A percentile compares a stretch with the other conserved stretches of the same genome.
Evolutionary conservation across 306 rosid genomes (phyloP).

Genomic region (Macrotyloma uniflorum): DNA sequence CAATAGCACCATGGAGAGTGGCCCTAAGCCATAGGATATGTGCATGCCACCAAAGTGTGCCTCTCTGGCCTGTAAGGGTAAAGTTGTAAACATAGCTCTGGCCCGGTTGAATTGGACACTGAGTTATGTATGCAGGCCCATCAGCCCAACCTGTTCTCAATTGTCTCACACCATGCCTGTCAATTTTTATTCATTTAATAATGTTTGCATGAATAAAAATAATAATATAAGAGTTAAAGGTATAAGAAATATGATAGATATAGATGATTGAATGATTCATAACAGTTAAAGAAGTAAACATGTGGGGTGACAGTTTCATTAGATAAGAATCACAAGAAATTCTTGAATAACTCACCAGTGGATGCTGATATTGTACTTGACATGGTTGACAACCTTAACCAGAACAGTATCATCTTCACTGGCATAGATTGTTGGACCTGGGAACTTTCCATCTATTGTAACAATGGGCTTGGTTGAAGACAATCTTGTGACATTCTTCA

Average conservation of each 20-base stretch:
- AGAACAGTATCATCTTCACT: conserved; percentile 55
- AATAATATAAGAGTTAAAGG: no score
- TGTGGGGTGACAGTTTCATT: no score
- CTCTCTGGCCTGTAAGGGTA: conserved; percentile 48
- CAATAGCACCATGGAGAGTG: conserved; percentile 77
- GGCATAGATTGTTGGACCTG: conserved; percentile 57
- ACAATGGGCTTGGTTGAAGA: conserved; percentile 59
- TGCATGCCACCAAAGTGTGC: no score
- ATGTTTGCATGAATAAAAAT: no score
- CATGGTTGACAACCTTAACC: conserved; percentile 64
- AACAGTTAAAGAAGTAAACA: no score
- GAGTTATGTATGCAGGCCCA: conserved; percentile 88
- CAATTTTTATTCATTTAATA: no score
- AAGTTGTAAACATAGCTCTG: conserved; percentile 65
- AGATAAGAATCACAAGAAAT: neutral
- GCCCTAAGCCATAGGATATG: conserved; percentile 43
- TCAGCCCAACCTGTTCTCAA: conserved; percentile 59
- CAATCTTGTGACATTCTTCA: conserved; percentile 53
- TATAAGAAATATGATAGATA: no score
- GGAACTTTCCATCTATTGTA: conserved; percentile 49
- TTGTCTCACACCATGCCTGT: conserved; percentile 47
- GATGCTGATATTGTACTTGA: conserved; percentile 77
- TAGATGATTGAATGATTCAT: no score
- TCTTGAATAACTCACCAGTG: conserved; percentile 62
- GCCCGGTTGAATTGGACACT: conserved; percentile 80